Evolutionary conservation across 2,329 filamentous ascomycete species (phyloP).

Genomic region (Sclerotinia trifoliorum): DNA sequence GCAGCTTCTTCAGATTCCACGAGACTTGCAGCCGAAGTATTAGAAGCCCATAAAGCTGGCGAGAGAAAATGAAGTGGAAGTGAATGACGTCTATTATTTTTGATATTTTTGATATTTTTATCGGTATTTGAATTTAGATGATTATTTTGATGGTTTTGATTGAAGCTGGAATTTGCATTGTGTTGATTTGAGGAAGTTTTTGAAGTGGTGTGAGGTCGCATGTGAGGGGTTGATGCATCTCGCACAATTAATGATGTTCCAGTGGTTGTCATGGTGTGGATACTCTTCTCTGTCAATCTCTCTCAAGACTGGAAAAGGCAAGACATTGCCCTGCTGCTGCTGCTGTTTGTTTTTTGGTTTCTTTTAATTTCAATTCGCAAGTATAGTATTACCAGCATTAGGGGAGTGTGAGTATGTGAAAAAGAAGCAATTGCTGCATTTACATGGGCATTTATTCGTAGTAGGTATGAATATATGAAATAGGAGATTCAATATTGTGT

Average conservation of each 20-base stretch:
- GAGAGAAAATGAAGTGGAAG: constrained; percentile 39
- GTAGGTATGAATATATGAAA: neutral
- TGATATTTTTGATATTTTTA: neutral
- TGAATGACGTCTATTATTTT: constrained; percentile 33
- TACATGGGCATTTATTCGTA: constrained; percentile 14
- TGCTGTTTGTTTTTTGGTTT: neutral
- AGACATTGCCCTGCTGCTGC: neutral
- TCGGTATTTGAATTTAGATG: neutral
- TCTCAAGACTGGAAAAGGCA: constrained; percentile 1
- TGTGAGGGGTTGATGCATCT: constrained; percentile 18
- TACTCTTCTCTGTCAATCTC: neutral
- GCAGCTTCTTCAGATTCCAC: constrained; percentile 40
- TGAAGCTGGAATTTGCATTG: constrained; percentile 2
- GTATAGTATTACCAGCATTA: constrained; percentile 3
- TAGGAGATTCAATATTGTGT: neutral
- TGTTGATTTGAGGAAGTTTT: constrained; percentile 7
- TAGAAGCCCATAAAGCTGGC: constrained; percentile 37
- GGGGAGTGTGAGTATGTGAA: neutral
- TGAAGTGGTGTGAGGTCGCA: constrained; percentile 24
- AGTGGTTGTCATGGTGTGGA: constrained; percentile 20
- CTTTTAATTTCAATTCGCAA: neutral
- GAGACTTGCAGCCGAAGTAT: constrained; percentile 38
- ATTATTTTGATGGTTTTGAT: neutral
- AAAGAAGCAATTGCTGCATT: constrained; percentile 11
- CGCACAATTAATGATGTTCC: constrained; percentile 11